Evolutionary conservation across 2,329 filamentous ascomycete genomes (phyloP).

Genomic region (Penicillium sp.): DNA sequence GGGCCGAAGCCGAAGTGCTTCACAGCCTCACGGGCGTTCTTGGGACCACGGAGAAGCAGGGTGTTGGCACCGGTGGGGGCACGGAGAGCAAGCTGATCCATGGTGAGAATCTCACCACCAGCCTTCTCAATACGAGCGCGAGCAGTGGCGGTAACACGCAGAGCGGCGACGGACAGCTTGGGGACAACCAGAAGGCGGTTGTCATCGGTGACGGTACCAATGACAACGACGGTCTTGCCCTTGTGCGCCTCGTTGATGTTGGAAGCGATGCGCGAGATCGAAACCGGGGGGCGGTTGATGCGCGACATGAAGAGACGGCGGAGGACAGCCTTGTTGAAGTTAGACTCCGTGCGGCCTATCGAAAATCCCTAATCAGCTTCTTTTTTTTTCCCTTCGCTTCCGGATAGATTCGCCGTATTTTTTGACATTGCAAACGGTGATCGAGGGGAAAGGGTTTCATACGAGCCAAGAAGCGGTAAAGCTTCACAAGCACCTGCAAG

Average conservation of each 20-base stretch:
- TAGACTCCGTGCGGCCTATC: conserved; percentile 86
- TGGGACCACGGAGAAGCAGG: conserved; percentile 92
- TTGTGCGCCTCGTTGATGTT: conserved; percentile 59
- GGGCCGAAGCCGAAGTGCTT: conserved; percentile 99
- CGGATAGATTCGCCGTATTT: not conserved
- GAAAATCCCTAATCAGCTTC: conserved; percentile 18
- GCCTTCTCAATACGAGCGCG: conserved; percentile 90
- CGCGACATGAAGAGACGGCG: conserved; percentile 97
- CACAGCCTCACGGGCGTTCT: conserved; percentile 95
- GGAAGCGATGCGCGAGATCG: conserved; percentile 81
- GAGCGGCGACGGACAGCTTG: conserved; percentile 89
- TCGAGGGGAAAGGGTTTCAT: conserved; percentile 35
- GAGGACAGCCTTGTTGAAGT: conserved; percentile 99
- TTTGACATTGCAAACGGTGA: conserved; percentile 7
- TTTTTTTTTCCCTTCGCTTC: not conserved
- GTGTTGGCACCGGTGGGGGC: conserved; percentile 97
- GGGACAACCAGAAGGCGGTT: conserved; percentile 87
- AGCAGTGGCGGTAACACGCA: conserved; percentile 94
- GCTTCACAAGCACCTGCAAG: conserved; percentile 95
- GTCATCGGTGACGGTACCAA: conserved; percentile 97
- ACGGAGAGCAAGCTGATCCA: conserved; percentile 95
- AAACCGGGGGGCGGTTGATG: conserved; percentile 95
- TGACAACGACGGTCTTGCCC: conserved; percentile 82
- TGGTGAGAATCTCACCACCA: conserved; percentile 90
- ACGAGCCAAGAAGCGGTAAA: conserved; percentile 96